Evolutionary conservation across 2,329 filamentous ascomycete species (phyloP).

Genomic region (Chaetomiaceae sp.): DNA sequence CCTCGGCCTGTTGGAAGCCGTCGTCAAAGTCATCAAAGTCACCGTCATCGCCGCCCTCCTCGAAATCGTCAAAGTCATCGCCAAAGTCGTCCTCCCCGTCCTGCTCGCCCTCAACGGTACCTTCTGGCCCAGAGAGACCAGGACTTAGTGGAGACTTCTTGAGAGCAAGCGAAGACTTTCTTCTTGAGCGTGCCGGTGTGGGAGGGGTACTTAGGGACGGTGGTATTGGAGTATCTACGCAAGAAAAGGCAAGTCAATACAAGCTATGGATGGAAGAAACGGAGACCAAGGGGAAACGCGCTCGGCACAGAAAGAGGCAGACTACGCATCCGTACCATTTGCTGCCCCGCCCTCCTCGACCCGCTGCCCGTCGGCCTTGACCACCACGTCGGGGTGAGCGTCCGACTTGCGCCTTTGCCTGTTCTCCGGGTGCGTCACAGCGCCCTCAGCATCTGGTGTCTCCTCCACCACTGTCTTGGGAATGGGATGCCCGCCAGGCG

Average conservation of each 20-base stretch:
- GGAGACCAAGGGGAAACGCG: constrained; percentile 16
- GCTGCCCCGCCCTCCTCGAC: constrained; percentile 27
- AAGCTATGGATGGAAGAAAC: constrained; percentile 18
- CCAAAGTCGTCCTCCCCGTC: constrained; percentile 42
- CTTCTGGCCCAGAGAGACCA: constrained; percentile 15
- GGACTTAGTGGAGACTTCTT: constrained; percentile 22
- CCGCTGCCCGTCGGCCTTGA: constrained; percentile 37
- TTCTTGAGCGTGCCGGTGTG: constrained; percentile 28
- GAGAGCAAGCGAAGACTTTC: constrained; percentile 27
- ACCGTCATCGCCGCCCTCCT: constrained; percentile 48
- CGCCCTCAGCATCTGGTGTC: constrained; percentile 38
- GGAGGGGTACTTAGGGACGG: constrained; percentile 26
- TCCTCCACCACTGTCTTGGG: constrained; percentile 51
- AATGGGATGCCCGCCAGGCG: constrained; percentile 36
- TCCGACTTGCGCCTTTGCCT: constrained; percentile 44
- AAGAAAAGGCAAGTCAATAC: constrained; percentile 30
- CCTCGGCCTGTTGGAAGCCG: constrained; percentile 56
- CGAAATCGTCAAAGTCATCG: constrained; percentile 58
- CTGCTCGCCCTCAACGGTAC: constrained; percentile 24
- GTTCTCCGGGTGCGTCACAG: constrained; percentile 39
- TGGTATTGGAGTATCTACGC: constrained; percentile 35
- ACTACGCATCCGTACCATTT: constrained; percentile 35
- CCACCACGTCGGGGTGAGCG: constrained; percentile 47
- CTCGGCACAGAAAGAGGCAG: constrained; percentile 17
- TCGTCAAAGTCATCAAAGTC: constrained; percentile 69